Conservation (phyloP, 179 eudicot species). For the Camellia oleifera region DNA sequence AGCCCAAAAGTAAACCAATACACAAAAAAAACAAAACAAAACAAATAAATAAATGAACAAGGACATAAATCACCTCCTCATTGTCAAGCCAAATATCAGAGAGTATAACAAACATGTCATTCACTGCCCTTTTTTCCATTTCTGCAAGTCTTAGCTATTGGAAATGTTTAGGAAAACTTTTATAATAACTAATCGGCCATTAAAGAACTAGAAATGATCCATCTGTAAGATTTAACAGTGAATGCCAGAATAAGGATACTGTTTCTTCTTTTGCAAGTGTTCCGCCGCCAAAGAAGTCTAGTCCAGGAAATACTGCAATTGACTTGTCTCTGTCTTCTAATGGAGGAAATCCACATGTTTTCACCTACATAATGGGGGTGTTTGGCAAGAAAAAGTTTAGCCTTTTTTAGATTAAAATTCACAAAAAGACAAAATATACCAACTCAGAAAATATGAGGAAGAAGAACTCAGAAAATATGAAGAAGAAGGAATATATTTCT, state of each 20-base stretch:
- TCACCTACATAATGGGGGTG: conserved; percentile 50
- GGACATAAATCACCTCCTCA: conserved; percentile 57
- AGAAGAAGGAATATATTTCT: too few relatives aligned
- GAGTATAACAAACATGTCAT: conserved; percentile 90
- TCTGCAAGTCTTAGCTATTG: conserved; percentile 70
- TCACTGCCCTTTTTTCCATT: conserved; percentile 71
- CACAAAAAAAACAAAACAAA: conserved; percentile 5
- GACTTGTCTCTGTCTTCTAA: conserved; percentile 84
- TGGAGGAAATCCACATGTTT: conserved; percentile 98
- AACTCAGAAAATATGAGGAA: too few relatives aligned
- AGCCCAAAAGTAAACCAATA: background rate
- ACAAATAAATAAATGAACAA: conserved; percentile 10
- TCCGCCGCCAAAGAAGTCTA: conserved; percentile 88
- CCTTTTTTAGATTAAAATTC: too few relatives aligned
- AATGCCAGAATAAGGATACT: conserved; percentile 41
- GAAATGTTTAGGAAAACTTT: conserved; percentile 21
- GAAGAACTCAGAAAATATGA: too few relatives aligned
- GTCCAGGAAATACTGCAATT: conserved; percentile 57
- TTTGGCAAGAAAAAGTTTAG: too few relatives aligned
- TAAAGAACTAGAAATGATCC: background rate
- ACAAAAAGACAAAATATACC: too few relatives aligned
- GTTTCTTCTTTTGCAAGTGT: conserved; percentile 68
- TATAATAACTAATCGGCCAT: background rate
- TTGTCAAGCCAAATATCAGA: conserved; percentile 92
- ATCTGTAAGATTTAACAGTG: background rate